phyloP scores from a whole-genome alignment of 192 early-diverging fungal species.

The Coemansia sp. region DNA sequence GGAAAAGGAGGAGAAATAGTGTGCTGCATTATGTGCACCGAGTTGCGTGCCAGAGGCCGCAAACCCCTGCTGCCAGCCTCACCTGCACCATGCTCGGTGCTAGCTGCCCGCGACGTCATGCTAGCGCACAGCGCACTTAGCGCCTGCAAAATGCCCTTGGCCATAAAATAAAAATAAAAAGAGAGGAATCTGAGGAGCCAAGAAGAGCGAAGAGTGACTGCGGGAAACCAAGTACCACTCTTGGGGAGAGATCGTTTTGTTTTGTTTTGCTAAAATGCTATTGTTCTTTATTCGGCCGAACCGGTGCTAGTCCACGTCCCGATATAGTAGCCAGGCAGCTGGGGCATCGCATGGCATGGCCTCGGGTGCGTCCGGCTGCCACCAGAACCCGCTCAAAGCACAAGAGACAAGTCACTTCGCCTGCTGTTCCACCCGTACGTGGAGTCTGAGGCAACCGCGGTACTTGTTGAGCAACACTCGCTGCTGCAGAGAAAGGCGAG shows the following conservation, averaged over 20 bases:
- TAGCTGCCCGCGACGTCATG: background rate
- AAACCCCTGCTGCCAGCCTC: background rate
- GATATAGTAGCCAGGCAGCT: slow-evolving; percentile 5
- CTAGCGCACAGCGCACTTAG: slow-evolving; percentile 11
- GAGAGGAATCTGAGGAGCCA: too few relatives aligned
- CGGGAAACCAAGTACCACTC: too few relatives aligned
- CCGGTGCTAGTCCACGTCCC: background rate
- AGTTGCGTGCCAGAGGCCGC: slow-evolving; percentile 11
- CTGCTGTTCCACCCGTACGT: background rate
- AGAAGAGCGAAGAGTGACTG: background rate
- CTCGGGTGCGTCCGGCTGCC: slow-evolving; percentile 1
- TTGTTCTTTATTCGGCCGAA: background rate
- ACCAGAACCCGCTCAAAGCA: slow-evolving; percentile 41
- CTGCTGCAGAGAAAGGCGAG: too few relatives aligned
- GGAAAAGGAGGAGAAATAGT: too few relatives aligned
- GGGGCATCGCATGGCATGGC: slow-evolving; percentile 22
- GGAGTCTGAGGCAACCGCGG: background rate
- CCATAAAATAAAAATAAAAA: background rate
- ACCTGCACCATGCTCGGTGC: background rate
- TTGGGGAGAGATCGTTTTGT: too few relatives aligned
- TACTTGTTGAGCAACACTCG: too few relatives aligned
- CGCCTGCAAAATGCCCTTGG: slow-evolving; percentile 8
- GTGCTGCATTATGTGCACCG: slow-evolving; percentile 32
- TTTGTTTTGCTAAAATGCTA: too few relatives aligned
- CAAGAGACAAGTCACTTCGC: slow-evolving; percentile 20